Evolutionary conservation across 352 stramenopile species (phyloP), one percentile per base, ranked within the genome.

Genomic region (Pythium brachiatum): DNA sequence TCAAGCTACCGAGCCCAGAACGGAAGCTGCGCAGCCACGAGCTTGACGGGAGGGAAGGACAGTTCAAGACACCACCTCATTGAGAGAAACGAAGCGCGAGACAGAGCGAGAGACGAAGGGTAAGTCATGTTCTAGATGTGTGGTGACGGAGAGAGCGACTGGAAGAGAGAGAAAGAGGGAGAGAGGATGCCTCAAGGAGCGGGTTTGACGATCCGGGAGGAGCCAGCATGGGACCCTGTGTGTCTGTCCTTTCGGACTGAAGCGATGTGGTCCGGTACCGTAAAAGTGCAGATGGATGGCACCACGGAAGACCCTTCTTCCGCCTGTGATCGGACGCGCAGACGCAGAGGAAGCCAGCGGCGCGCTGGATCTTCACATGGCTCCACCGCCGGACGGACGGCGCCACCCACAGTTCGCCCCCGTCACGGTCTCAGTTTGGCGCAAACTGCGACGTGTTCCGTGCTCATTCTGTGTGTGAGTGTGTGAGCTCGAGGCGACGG

Each of bases 361-460:
- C 15, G 57, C 57, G 47, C 57, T 64, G 57, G 57, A 64, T 64
- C 34, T 57, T 47, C 47, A 34, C 32, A 64, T 64, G 57, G 47
- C 57, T 57, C 36, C 47, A 52, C 44, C 57, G 29, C 6, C 20
- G 16, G 27, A 18, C 39, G 27, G 27, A 56, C 27, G 23, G 26
- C 26, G 18, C 27, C 27, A 21, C 20, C 57, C 32, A 21, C 32
- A 46, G 20, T 23, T 13, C 4, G 38, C 38, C 18, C n/a, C 38
- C 38, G 38, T 46, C 38, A 6, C 38, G 18, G 38, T 23, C 12
- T 46, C 38, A 21, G 38, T 46, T 21, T 41, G 34, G 34, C 34
- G 2, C 12, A 31, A 13, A 29, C 27, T 36, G 56, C 25, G 32
- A 39, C 32, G 26, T 23, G 18, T 57, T 64, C 57, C 32, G 36